Conservation (phyloP, 1,139 yeast species). For the Debaryomyces sp. region DNA sequence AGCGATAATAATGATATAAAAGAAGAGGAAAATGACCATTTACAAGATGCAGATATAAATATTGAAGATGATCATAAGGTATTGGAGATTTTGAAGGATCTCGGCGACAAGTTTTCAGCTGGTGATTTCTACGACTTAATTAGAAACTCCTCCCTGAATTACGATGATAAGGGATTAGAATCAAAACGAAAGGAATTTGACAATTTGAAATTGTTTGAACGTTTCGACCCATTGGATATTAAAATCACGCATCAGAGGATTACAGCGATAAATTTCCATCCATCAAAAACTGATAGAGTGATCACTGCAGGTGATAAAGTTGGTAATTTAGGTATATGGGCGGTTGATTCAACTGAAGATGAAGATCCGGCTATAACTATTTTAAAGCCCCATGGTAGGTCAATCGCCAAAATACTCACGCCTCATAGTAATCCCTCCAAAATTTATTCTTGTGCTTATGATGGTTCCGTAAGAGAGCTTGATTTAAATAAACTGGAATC, state of each 20-base stretch:
- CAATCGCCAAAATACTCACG: slow-evolving; percentile 65
- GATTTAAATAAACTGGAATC: slow-evolving; percentile 67
- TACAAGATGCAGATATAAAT: slow-evolving; percentile 17
- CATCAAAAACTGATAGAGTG: slow-evolving; percentile 61
- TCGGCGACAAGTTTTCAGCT: slow-evolving; percentile 63
- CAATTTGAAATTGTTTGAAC: slow-evolving; percentile 50
- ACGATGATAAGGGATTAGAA: slow-evolving; percentile 42
- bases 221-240: slow-evolving; percentile 69
- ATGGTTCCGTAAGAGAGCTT: slow-evolving; percentile 76
- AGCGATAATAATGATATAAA: slow-evolving; percentile 31
- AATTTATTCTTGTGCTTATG: slow-evolving; percentile 76
- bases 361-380: slow-evolving; percentile 59
- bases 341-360: slow-evolving; percentile 48
- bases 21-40: slow-evolving; percentile 23
- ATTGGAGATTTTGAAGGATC: slow-evolving; percentile 41
- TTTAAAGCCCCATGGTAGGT: slow-evolving; percentile 75
- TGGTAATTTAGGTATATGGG: slow-evolving; percentile 91
- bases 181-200: slow-evolving; percentile 55
- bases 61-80: slow-evolving; percentile 38
- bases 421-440: slow-evolving; percentile 53
- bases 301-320: slow-evolving; percentile 84
- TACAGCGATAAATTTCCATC: slow-evolving; percentile 76
- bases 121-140: slow-evolving; percentile 75
- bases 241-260: slow-evolving; percentile 75
- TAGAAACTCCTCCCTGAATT: slow-evolving; percentile 27